A percentile compares a stretch with the other conserved stretches of the same genome.
phyloP scores from a whole-genome alignment of 2,329 filamentous ascomycete genomes.

The Helminthosporium solani region DNA sequence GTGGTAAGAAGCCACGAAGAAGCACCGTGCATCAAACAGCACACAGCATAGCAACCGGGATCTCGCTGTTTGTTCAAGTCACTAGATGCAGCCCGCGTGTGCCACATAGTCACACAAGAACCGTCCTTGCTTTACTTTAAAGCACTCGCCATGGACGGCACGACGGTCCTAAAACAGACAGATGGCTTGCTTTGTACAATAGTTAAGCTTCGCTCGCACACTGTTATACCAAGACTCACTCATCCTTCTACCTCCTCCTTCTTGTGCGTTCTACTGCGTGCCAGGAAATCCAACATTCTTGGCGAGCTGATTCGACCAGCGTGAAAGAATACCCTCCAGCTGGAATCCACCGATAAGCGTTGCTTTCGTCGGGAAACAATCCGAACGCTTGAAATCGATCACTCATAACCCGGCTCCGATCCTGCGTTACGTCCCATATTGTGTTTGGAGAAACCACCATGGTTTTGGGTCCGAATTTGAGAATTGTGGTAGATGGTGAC shows the following conservation, averaged over 20 bases:
- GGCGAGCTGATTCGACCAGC: slow-evolving; percentile 28
- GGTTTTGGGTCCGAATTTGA: slow-evolving; percentile 24
- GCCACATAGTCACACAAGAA: background rate
- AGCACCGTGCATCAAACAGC: slow-evolving; percentile 9
- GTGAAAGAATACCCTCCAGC: slow-evolving; percentile 34
- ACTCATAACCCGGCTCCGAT: slow-evolving; percentile 25
- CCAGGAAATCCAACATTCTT: slow-evolving; percentile 32
- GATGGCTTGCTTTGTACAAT: no score
- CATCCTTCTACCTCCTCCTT: slow-evolving; percentile 22
- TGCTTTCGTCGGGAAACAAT: slow-evolving; percentile 21
- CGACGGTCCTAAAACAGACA: no score
- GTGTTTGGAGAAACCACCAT: slow-evolving; percentile 19
- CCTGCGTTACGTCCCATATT: slow-evolving; percentile 29
- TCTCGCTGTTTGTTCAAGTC: background rate
- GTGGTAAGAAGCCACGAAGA: slow-evolving; percentile 9
- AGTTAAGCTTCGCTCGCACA: slow-evolving; percentile 18
- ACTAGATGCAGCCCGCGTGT: background rate
- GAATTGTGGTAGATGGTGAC: slow-evolving; percentile 36
- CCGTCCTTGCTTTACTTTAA: background rate
- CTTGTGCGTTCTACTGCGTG: slow-evolving; percentile 26
- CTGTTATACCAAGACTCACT: slow-evolving; percentile 17
- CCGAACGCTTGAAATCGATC: slow-evolving; percentile 3
- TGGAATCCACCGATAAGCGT: slow-evolving; percentile 27
- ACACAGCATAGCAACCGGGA: background rate
- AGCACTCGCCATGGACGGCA: background rate